These are phyloP conservation scores for Ensete glaucum DNA, from an alignment of 176 grass and related monocot genomes.

Conservation along the genomic window DNA sequence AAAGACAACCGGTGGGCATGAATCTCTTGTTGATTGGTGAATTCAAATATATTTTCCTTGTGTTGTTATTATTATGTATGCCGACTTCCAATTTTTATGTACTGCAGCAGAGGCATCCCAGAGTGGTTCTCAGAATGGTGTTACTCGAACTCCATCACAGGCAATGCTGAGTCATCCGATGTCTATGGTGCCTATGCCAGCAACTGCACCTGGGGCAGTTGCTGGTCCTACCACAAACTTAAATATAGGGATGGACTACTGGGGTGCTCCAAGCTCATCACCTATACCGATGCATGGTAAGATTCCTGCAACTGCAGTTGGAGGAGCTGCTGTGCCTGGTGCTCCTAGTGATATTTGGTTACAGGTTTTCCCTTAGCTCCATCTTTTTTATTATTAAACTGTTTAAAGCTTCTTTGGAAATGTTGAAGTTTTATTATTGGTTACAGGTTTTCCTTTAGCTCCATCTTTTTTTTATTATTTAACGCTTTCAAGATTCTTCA, in stretches of 20 bases:
- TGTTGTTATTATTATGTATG: constrained; percentile 2
- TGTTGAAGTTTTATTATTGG: constrained; percentile 13
- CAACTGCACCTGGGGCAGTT: constrained; percentile 43
- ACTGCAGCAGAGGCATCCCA: constrained; percentile 22
- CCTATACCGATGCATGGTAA: constrained; percentile 39
- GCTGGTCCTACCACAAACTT: constrained; percentile 63
- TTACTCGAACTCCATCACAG: constrained; percentile 33
- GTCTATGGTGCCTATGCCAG: constrained; percentile 46
- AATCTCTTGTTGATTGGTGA: constrained; percentile 35
- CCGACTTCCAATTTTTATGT: constrained; percentile 16
- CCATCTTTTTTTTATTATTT: too few species aligned
- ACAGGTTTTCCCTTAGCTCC: constrained; percentile 8
- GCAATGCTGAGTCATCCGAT: constrained; percentile 50
- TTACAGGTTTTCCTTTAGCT: constrained; percentile 21
- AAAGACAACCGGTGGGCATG: constrained; percentile 50
- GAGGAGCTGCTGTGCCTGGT: constrained; percentile 24
- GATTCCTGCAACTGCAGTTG: constrained; percentile 31
- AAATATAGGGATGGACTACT: constrained; percentile 83
- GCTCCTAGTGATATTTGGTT: constrained; percentile 39
- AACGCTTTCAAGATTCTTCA: neutral
- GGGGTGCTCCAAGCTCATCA: constrained; percentile 52
- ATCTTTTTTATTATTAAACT: neutral
- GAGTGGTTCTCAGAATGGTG: constrained; percentile 44
- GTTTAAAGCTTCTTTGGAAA: neutral
- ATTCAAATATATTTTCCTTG: constrained; percentile 15